A percentile compares a stretch with the other conserved stretches of the same genome.
Evolutionary conservation across 768 basidiomycete species (phyloP).

Genomic region (Lanmaoa pseudosensibilis): DNA sequence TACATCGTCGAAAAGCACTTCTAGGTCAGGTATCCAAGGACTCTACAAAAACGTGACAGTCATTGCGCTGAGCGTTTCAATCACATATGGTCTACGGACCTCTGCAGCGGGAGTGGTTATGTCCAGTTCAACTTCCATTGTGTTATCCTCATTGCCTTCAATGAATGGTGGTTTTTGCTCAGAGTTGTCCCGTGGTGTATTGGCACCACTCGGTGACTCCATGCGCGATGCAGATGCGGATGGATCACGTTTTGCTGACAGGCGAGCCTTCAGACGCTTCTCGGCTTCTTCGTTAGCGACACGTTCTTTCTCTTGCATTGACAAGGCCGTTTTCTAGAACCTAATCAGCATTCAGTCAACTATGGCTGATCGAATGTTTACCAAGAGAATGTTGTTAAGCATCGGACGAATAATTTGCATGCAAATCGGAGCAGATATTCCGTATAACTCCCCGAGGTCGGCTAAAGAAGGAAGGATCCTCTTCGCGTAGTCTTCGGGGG

Average conservation of each 20-base stretch:
- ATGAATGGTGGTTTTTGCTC: constrained; percentile 26
- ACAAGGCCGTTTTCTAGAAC: constrained; percentile 57
- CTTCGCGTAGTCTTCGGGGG: constrained; percentile 69
- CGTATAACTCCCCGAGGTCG: constrained; percentile 74
- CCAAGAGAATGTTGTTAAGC: constrained; percentile 61
- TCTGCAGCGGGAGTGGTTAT: constrained; percentile 27
- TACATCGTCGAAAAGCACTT: constrained; percentile 72
- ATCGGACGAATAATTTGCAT: constrained; percentile 94
- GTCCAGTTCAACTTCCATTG: constrained; percentile 54
- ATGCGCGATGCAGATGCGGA: constrained; percentile 53
- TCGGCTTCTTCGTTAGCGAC: constrained; percentile 74
- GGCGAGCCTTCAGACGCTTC: constrained; percentile 75
- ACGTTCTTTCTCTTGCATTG: constrained; percentile 66
- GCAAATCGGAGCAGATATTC: constrained; percentile 80
- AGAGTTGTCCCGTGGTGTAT: constrained; percentile 28
- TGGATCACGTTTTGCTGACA: constrained; percentile 73
- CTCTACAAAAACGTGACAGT: constrained; percentile 39
- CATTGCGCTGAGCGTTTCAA: constrained; percentile 1
- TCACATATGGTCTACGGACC: constrained; percentile 11
- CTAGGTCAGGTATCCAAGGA: constrained; percentile 80
- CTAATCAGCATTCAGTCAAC: constrained; percentile 8
- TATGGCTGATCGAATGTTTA: constrained; percentile 31
- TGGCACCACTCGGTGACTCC: constrained; percentile 55
- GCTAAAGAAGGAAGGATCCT: constrained; percentile 72
- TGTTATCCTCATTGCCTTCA: constrained; percentile 43